Base-by-base conservation (phyloP, 495 filamentous ascomycete genomes). In the Lasiosphaeria hispida region DNA sequence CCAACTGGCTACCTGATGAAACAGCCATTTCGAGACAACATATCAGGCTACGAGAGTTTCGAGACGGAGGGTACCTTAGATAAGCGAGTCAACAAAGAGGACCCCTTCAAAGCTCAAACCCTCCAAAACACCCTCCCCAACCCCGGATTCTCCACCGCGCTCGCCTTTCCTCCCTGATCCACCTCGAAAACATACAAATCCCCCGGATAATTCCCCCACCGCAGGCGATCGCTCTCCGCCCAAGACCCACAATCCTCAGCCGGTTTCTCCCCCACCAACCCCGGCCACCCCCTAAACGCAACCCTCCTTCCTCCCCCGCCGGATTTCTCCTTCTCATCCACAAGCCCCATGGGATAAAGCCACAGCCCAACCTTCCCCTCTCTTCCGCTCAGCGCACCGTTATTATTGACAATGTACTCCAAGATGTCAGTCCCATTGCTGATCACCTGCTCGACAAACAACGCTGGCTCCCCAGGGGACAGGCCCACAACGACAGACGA, bases 161-260 rank as follows among this genome's bases (percentile, higher is more conserved):
- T 30, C 37, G 50, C 50, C n/a, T 53, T 53, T 17, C 18, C 18
- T 8, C 50, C 50, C 50, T 23, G 9, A 18, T 53, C 50, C 1
- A 42, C 50, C 50, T 53, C 50, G 42, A 53, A 53, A 23, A 53
- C 37, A 15, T 53, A 53, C 50, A 53, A 53, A 53, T 53, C 50
- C 37, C 50, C 50, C 8, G 50, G 50, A 53, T 53, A 53, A 53
- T 53, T 53, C 50, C 50, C 50, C 50, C 50, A 53, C 50, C 50
- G 36, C 37, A 30, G 10, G 15, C 50, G 50, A 53, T 53, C 50
- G 38, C 50, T 53, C 50, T 39, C 35, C 10, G 50, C 50, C 50
- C 50, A 53, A 53, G 50, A 53, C 50, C 50, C 50, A 30, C 50
- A 53, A 18, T 30, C 14, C 50, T 18, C 50, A 5, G 35, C 36